A percentile compares a stretch with the other conserved stretches of the same genome.
Evolutionary conservation across 2,329 filamentous ascomycete species (phyloP).

Genomic region (Plectosphaerella sp.): DNA sequence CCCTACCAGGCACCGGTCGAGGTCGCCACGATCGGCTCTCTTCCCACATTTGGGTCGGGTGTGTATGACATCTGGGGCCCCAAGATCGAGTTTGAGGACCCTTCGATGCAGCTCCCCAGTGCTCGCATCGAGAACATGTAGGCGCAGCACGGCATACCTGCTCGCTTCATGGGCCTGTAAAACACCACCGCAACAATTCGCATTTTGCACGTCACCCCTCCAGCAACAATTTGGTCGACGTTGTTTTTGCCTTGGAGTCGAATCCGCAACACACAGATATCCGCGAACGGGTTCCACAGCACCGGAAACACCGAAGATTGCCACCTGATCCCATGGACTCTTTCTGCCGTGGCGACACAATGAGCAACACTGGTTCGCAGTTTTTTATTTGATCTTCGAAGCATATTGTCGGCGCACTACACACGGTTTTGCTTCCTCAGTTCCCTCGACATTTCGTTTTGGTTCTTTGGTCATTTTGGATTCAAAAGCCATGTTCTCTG

Average conservation of each 20-base stretch:
- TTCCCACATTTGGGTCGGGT: slow-evolving; percentile 44
- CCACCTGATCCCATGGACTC: not conserved
- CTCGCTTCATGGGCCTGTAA: too few relatives aligned
- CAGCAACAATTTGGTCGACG: not conserved
- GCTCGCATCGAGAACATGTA: slow-evolving; percentile 53
- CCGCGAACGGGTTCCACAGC: not conserved
- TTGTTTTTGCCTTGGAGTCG: slow-evolving; percentile 1
- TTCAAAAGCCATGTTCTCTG: not conserved
- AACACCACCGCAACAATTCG: not conserved
- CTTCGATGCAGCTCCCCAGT: slow-evolving; percentile 55
- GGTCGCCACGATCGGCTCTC: slow-evolving; percentile 47
- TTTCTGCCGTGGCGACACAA: not conserved
- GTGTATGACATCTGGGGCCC: slow-evolving; percentile 49
- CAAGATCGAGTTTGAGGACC: slow-evolving; percentile 56
- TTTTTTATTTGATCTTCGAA: not conserved
- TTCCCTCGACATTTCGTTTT: not conserved
- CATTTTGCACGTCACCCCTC: not conserved
- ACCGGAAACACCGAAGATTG: not conserved
- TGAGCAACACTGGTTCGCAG: not conserved
- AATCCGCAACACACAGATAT: not conserved
- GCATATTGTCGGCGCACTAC: not conserved
- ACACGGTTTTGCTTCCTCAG: too few relatives aligned
- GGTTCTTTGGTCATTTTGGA: not conserved
- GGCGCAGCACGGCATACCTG: slow-evolving; percentile 10
- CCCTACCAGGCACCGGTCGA: slow-evolving; percentile 55